These are phyloP conservation scores for Periconia sp. DNA, from an alignment of 2,329 filamentous ascomycete genomes.

Conservation along the genomic window DNA sequence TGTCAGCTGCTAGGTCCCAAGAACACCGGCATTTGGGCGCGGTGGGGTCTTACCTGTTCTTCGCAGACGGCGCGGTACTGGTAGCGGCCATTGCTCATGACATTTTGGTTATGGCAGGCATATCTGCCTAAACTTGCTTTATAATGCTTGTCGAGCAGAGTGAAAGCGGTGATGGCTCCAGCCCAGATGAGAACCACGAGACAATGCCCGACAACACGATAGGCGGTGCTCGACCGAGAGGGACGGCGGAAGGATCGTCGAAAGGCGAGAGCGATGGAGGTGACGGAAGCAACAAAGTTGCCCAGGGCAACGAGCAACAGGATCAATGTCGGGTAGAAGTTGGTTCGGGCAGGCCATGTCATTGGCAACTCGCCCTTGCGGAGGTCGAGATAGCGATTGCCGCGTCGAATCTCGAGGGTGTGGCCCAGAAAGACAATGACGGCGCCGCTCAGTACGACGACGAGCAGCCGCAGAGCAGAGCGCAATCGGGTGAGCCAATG, in stretches of 20 bases:
- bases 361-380: constrained; percentile 41
- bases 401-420: constrained; percentile 38
- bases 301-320: constrained; percentile 34
- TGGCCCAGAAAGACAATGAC: constrained; percentile 39
- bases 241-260: constrained; percentile 37
- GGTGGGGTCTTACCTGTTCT: constrained; percentile 32
- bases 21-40: neutral
- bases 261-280: constrained; percentile 34
- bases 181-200: constrained; percentile 39
- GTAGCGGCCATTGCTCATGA: constrained; percentile 39
- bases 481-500: constrained; percentile 40
- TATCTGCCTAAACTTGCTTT: constrained; percentile 41
- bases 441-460: constrained; percentile 40
- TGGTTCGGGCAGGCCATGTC: constrained; percentile 41
- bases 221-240: constrained; percentile 36
- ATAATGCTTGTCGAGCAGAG: constrained; percentile 38
- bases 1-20: constrained; percentile 16
- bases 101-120: constrained; percentile 36
- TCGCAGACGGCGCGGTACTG: constrained; percentile 42
- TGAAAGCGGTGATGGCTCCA: constrained; percentile 34
- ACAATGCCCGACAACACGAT: constrained; percentile 37
- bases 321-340: constrained; percentile 40
- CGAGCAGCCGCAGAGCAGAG: constrained; percentile 39
- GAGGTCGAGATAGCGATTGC: constrained; percentile 39
- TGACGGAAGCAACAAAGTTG: constrained; percentile 38